These are phyloP conservation scores for Entelexis sorbosivorans DNA, from an alignment of 1,139 yeast species.

Conservation along the genomic window DNA sequence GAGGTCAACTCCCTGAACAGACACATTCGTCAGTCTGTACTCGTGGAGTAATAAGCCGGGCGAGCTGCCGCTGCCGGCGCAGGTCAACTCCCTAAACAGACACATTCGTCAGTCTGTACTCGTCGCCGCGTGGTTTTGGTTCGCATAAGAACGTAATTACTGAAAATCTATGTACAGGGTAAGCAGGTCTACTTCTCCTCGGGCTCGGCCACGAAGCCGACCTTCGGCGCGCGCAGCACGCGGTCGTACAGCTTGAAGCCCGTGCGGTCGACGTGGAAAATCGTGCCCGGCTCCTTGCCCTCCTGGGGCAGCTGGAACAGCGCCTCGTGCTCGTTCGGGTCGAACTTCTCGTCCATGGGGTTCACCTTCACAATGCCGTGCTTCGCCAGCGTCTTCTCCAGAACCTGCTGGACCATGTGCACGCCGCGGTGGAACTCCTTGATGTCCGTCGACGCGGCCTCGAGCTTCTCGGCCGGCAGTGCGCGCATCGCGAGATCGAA, in stretches of 20 bases:
- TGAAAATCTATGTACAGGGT: background rate
- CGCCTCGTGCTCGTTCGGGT: slow-evolving; percentile 90
- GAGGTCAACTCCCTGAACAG: too few relatives aligned
- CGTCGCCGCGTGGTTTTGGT: too few relatives aligned
- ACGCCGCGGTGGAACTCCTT: slow-evolving; percentile 79
- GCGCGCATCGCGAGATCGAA: slow-evolving; percentile 78
- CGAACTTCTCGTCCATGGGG: slow-evolving; percentile 76
- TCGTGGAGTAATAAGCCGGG: too few relatives aligned
- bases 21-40: too few relatives aligned
- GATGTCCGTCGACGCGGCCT: slow-evolving; percentile 33
- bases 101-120: too few relatives aligned
- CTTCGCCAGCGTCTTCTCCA: slow-evolving; percentile 69
- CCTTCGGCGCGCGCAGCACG: slow-evolving; percentile 92
- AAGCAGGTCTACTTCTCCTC: background rate
- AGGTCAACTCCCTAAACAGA: too few relatives aligned
- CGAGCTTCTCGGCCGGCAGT: slow-evolving; percentile 43
- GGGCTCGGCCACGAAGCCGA: slow-evolving; percentile 59
- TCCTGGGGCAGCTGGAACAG: slow-evolving; percentile 82
- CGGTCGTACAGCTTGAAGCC: slow-evolving; percentile 82
- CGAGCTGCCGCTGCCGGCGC: too few relatives aligned
- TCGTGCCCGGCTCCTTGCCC: slow-evolving; percentile 85
- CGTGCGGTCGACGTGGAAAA: slow-evolving; percentile 83
- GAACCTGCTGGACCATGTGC: slow-evolving; percentile 76
- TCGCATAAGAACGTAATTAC: background rate
- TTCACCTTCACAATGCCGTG: slow-evolving; percentile 76